Percentiles rank a stretch among this genome's conserved stretches.
Conservation (phyloP, 768 basidiomycete genomes). For the Leccinum subtestaceum region DNA sequence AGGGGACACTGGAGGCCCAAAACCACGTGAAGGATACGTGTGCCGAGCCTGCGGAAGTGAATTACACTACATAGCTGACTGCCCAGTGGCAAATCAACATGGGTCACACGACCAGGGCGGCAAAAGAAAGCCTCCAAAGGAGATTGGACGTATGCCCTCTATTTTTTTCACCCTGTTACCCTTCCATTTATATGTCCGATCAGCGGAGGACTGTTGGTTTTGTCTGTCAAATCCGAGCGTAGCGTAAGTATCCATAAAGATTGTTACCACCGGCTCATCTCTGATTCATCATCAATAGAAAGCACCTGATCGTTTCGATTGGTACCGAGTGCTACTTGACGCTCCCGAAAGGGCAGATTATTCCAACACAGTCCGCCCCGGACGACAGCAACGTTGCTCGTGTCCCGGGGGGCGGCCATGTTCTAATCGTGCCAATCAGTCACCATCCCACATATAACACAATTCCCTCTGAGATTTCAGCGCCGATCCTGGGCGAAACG, state of each 20-base stretch:
- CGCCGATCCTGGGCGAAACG: slow-evolving; percentile 78
- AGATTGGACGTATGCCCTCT: slow-evolving; percentile 74
- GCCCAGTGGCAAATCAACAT: slow-evolving; percentile 63
- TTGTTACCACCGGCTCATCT: slow-evolving; percentile 3
- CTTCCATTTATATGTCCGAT: slow-evolving; percentile 6
- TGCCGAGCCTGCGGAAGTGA: slow-evolving; percentile 91
- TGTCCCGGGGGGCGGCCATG: slow-evolving; percentile 95
- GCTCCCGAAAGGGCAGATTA: slow-evolving; percentile 92
- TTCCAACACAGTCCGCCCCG: slow-evolving; percentile 66
- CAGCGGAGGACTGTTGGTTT: slow-evolving; percentile 97
- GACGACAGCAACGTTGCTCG: slow-evolving; percentile 36
- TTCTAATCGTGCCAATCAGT: slow-evolving; percentile 89
- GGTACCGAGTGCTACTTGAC: slow-evolving; percentile 93
- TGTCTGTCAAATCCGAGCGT: slow-evolving; percentile 93
- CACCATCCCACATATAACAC: slow-evolving; percentile 88
- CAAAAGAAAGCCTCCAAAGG: slow-evolving; percentile 59
- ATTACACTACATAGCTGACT: slow-evolving; percentile 84
- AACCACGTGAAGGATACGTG: slow-evolving; percentile 82
- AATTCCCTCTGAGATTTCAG: slow-evolving; percentile 74
- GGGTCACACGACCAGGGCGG: slow-evolving; percentile 31
- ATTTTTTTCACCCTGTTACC: background rate
- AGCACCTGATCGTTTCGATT: slow-evolving; percentile 94
- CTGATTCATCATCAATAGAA: slow-evolving; percentile 44
- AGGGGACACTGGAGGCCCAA: slow-evolving; percentile 80
- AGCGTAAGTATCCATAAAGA: slow-evolving; percentile 50